These are phyloP conservation scores for Pseudonitzschia multiseries DNA, from an alignment of 108 stramenopile species.

Conservation along the genomic window DNA sequence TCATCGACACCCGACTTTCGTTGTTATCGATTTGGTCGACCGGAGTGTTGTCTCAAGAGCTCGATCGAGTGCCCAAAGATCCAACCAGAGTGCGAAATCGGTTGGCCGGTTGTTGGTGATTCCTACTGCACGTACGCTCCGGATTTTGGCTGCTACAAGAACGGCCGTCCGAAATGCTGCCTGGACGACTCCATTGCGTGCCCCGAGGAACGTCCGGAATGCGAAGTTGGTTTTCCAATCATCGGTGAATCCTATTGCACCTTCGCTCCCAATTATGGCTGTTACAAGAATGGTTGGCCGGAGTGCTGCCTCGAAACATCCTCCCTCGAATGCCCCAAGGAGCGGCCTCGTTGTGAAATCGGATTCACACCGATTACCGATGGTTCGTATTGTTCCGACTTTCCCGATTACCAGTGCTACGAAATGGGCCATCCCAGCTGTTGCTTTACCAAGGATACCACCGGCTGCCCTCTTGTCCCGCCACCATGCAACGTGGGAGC, in stretches of 20 bases:
- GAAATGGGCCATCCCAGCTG: slow-evolving; percentile 3
- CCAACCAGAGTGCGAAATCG: not conserved
- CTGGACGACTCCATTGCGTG: not conserved
- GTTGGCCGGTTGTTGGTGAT: not conserved
- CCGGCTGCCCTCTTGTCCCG: not conserved
- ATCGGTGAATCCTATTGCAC: slow-evolving; percentile 8
- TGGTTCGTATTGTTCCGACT: not conserved
- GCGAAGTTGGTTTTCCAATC: slow-evolving; percentile 2
- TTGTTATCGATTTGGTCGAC: not conserved
- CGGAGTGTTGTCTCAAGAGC: not conserved
- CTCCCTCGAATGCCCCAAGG: not conserved
- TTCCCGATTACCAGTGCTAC: slow-evolving; percentile 3
- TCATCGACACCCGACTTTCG: not conserved
- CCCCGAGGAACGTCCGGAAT: not conserved
- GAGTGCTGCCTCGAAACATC: not conserved
- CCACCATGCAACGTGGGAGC: not conserved
- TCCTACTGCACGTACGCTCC: not conserved
- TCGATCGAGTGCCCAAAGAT: slow-evolving; percentile 1
- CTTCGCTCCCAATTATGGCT: not conserved
- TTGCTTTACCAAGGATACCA: not conserved
- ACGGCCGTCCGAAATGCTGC: slow-evolving; percentile 6
- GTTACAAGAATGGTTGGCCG: slow-evolving; percentile 3
- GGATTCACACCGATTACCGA: not conserved
- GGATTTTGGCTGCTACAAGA: slow-evolving; percentile 8
- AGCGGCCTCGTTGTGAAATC: not conserved